Evolutionary conservation across 225 moss, liverwort and hornwort species (phyloP), one percentile per base, ranked within the genome.

Genomic region (Bryoerythrophyllum caledonicum): DNA sequence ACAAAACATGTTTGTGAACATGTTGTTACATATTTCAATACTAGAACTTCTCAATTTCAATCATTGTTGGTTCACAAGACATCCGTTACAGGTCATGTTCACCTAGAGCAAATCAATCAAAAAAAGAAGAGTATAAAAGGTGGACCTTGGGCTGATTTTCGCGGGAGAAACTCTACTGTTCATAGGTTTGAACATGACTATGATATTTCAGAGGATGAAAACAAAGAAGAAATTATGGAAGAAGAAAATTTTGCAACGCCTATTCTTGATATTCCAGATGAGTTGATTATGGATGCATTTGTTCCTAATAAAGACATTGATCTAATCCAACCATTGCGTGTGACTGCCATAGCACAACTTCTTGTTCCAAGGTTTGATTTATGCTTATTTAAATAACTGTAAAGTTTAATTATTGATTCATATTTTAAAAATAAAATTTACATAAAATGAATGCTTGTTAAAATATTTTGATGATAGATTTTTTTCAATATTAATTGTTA

Each of bases 1-100:
- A 89, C 88, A 53, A 96, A 92, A 41, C 96, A 96, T 55, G 0
- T 91, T 4, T 96, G 93, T 51, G 92, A 96, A 75, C 96, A 96
- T 65, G 89, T 92, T 8, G 78, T 96, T 13, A 82, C 90, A 6
- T 94, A 87, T 69, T 87, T 88, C 52, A 90, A 92, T 12, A 78
- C 67, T 0, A 63, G 63, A 2, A 79, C 76, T 48, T 88, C 88
- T 0, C 83, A 85, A 55, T 88, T 88, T 55, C 85, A 85, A 53
- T 88, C 85, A 3, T 24, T 88, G 0, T 24, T 85, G 13, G 76
- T 88, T 3, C 81, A 79, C 3, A 85, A 85, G 32, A 83, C 88
- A 21, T 88, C 88, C 3, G 7, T 85, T 9, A 8, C 19, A 6
- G 78, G 72, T 49, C 88, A 88, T 55, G 64, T 83, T 11, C 83